Base-by-base conservation (phyloP, 169 alveolate species). In the Theileria sp. region DNA sequence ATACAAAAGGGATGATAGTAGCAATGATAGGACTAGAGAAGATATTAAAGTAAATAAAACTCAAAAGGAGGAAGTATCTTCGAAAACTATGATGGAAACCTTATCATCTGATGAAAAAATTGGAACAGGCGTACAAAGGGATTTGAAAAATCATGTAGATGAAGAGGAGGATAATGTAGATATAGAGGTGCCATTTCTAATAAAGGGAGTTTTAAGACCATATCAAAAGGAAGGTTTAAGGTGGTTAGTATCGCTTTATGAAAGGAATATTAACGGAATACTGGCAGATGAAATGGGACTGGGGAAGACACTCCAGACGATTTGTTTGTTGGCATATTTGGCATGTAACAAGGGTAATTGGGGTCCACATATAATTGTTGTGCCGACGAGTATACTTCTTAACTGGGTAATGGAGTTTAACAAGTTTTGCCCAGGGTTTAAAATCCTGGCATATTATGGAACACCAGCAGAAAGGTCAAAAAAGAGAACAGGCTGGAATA, bases 241-340 rank as follows among this genome's bases (percentile, higher is more conserved):
- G 75, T 97, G 99, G 99, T 84, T 98, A 75, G 98, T 94, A n/a
- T 94, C 98, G 21, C 87, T 98, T 51, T 98, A 98, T 88, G 94
- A 96, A 60, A 95, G 95, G 83, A 94, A 95, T 34, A 91, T 97
- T 68, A 98, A 98, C 92, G 99, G 99, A 67, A 98, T 98, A 21
- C 92, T 98, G 70, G 99, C 99, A 13, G 99, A 98, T 93, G 99
- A 98, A 91, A 97, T 98, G 99, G 99, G 99, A 23, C 92, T 98
- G 73, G 99, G 99, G 21, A 98, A 98, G 85, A 98, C 99, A 13
- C 95, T 98, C 49, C 98, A 97, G 88, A 96, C 99, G 13, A 98
- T 98, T 9, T 95, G 99, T 0, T 91, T 98, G 49, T 86, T 98
- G 69, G 99, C 99, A n/a, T 96, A 97, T 79, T 87, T 98, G 78